Evolutionary conservation across 2,329 filamentous ascomycete species (phyloP), one percentile per base, ranked within the genome.

Genomic region (Fusarium sp.): DNA sequence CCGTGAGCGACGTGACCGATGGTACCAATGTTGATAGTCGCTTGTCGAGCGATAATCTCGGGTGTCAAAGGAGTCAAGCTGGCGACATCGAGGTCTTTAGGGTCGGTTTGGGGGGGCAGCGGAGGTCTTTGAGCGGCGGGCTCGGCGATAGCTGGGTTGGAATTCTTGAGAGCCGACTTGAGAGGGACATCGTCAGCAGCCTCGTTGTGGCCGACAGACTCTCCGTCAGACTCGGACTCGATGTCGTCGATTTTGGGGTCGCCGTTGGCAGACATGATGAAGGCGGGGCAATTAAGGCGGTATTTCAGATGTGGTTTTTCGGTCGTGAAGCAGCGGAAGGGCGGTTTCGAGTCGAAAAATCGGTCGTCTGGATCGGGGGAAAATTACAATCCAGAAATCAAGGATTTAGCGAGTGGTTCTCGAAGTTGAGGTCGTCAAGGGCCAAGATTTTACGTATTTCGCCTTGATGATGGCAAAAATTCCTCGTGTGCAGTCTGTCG

Each of bases 1-100:
- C 95, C 95, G 91, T 98, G 95, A 79, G 96, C 96, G 86, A 98
- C 95, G 82, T 98, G 96, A 59, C 95, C 95, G 81, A 99, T 98
- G 67, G 96, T 98, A 72, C 95, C 96, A 76, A 98, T 98, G 84
- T 98, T 98, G 86, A 98, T 98, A 59, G 96, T 99, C 58, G 96
- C 96, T 87, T 99, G 96, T 77, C 96, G 89, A 67, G 94, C 93
- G 79, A 99, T 99, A 79, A 99, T 98, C 81, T 98, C 95, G 73
- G 94, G 94, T 18, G 95, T 97, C 75, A 98, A 85, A 61, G 96
- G 95, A 72, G 87, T 93, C 75, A 99, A 85, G 55, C 83, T 89
- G 72, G 89, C 88, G 77, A 98, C 88, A 78, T 98, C 93, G 77
- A 99, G 88, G 75, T 94, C 91, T 80, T 91, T 90, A 76, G 96